phyloP scores from a whole-genome alignment of 1,284 basidiomycete genomes.

The Marasmius sp. region DNA sequence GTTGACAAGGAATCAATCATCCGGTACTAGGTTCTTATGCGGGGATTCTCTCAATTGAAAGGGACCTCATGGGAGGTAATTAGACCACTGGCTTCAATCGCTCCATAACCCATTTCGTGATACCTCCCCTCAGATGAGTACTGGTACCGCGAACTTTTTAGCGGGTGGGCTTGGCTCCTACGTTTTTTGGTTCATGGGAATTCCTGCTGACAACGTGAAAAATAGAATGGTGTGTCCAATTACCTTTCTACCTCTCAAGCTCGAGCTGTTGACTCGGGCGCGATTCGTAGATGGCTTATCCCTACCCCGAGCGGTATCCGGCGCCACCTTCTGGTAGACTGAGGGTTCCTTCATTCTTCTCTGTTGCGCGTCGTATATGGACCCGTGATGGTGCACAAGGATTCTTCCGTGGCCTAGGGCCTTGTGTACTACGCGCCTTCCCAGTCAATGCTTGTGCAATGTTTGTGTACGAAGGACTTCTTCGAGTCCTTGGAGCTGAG shows the following conservation, averaged over 20 bases:
- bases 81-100: background rate
- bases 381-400: slow-evolving; percentile 50
- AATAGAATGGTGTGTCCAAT: slow-evolving; percentile 30
- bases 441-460: slow-evolving; percentile 72
- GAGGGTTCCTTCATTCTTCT: slow-evolving; percentile 44
- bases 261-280: background rate
- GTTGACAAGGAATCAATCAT: slow-evolving; percentile 10
- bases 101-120: background rate
- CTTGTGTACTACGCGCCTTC: slow-evolving; percentile 66
- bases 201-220: slow-evolving; percentile 79
- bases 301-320: slow-evolving; percentile 40
- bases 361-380: slow-evolving; percentile 50
- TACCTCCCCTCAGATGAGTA: slow-evolving; percentile 46
- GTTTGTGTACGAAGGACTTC: slow-evolving; percentile 69
- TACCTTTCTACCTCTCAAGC: background rate
- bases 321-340: slow-evolving; percentile 17
- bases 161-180: slow-evolving; percentile 67
- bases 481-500: slow-evolving; percentile 65
- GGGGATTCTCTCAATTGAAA: slow-evolving; percentile 47
- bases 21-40: slow-evolving; percentile 51
- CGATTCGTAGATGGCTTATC: slow-evolving; percentile 45
- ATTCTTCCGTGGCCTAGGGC: slow-evolving; percentile 62
- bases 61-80: slow-evolving; percentile 57
- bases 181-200: slow-evolving; percentile 67
- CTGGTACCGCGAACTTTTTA: slow-evolving; percentile 66